Conservation (phyloP, 345 rosid genomes). For the Camelina laxa region DNA sequence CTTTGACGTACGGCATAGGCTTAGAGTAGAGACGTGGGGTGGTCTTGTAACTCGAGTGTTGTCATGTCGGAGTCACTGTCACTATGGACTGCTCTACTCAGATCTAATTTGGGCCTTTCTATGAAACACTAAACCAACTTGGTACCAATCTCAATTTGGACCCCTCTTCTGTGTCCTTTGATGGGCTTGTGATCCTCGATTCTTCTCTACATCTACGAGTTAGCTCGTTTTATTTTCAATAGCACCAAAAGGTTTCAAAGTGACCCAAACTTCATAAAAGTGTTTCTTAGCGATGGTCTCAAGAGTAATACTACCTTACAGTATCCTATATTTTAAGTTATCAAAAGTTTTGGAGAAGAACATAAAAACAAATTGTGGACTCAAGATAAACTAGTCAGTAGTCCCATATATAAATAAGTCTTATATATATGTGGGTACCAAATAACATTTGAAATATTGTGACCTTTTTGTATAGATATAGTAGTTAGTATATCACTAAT, state of each 20-base stretch:
- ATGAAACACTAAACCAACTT: conserved; percentile 15
- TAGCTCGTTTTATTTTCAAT: conserved; percentile 4
- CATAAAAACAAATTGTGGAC: conserved; percentile 13
- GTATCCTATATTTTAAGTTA: neutral
- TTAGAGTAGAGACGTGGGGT: conserved; percentile 31
- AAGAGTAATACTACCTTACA: neutral
- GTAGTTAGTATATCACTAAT: neutral
- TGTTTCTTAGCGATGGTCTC: conserved; percentile 8
- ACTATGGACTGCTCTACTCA: conserved; percentile 36
- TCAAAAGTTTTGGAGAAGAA: conserved; percentile 2
- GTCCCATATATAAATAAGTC: neutral
- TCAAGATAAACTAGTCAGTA: neutral
- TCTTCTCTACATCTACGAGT: neutral
- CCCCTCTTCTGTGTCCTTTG: conserved; percentile 20
- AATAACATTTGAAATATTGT: neutral
- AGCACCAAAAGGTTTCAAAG: neutral
- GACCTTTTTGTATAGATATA: conserved; percentile 9
- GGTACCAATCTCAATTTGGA: conserved; percentile 11
- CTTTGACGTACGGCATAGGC: conserved; percentile 42
- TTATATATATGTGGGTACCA: neutral
- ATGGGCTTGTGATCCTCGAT: conserved; percentile 33
- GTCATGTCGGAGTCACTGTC: conserved; percentile 39
- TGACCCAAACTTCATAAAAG: neutral
- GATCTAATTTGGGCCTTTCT: conserved; percentile 39
- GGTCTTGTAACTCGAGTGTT: conserved; percentile 27